A percentile compares a stretch with the other conserved stretches of the same genome.
Evolutionary conservation across 2,329 filamentous ascomycete genomes (phyloP).

Genomic region (Orbilia javanica): DNA sequence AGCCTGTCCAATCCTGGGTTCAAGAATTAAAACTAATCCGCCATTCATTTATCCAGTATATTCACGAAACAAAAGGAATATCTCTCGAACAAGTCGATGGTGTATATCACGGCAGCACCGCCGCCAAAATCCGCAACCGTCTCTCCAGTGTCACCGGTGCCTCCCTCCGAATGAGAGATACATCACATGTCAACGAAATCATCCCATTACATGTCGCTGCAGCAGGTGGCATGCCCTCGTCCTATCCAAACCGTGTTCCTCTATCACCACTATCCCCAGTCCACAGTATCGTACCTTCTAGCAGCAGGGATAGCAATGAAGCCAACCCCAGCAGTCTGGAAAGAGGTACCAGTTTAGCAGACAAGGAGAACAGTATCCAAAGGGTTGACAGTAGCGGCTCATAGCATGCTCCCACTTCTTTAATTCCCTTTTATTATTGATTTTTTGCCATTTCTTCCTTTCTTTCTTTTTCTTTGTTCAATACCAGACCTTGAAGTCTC

Average conservation of each 20-base stretch:
- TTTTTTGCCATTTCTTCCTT: constrained; percentile 2
- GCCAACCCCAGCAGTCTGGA: constrained; percentile 31
- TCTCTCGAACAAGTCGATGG: constrained; percentile 81
- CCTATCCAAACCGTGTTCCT: background rate
- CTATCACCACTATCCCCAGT: constrained; percentile 51
- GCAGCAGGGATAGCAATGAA: constrained; percentile 29
- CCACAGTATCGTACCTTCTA: constrained; percentile 23
- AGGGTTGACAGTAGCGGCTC: constrained; percentile 54
- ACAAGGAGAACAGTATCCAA: constrained; percentile 32
- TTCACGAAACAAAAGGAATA: constrained; percentile 81
- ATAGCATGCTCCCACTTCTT: background rate
- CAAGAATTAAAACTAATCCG: constrained; percentile 1
- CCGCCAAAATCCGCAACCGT: constrained; percentile 58
- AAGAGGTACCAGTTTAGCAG: constrained; percentile 11
- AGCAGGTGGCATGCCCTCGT: constrained; percentile 40
- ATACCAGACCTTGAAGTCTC: constrained; percentile 26
- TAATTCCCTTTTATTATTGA: background rate
- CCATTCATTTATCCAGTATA: constrained; percentile 59
- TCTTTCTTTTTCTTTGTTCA: constrained; percentile 24
- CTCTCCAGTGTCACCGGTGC: constrained; percentile 55
- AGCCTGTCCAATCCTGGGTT: background rate
- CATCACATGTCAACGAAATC: constrained; percentile 56
- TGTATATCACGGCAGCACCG: constrained; percentile 56
- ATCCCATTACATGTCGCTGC: constrained; percentile 50
- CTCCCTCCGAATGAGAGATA: constrained; percentile 49